phyloP scores from a whole-genome alignment of 768 basidiomycete species.

The Pisolithus sp. region DNA sequence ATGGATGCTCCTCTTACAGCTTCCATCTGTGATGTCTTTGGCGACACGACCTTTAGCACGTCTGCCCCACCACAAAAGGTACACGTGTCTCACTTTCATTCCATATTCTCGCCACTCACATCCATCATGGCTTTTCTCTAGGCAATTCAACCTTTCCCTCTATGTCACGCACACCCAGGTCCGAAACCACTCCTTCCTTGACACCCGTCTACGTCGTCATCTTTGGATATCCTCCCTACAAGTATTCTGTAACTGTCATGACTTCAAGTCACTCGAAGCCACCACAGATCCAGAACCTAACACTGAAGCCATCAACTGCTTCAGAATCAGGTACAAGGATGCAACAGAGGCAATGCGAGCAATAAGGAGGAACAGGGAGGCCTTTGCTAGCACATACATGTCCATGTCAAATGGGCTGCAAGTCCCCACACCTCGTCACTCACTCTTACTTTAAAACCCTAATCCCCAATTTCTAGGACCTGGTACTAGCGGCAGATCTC shows the following conservation, averaged over 20 bases:
- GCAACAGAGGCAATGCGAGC: conserved; percentile 72
- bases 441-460: neutral
- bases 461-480: conserved; percentile 43
- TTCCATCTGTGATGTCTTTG: conserved; percentile 71
- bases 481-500: conserved; percentile 50
- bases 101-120: neutral
- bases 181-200: conserved; percentile 22
- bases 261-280: conserved; percentile 68
- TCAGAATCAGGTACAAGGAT: conserved; percentile 69
- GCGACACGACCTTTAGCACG: conserved; percentile 35
- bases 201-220: conserved; percentile 62
- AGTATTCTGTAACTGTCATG: conserved; percentile 62
- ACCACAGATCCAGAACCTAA: conserved; percentile 64
- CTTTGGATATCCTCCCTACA: conserved; percentile 85
- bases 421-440: conserved; percentile 23
- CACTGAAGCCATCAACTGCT: conserved; percentile 70
- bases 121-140: conserved; percentile 14
- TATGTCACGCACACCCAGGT: conserved; percentile 14
- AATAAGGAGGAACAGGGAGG: conserved; percentile 76
- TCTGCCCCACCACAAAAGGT: conserved; percentile 21
- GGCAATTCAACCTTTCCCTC: conserved; percentile 13
- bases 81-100: conserved; percentile 1
- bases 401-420: conserved; percentile 83
- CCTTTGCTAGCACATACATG: conserved; percentile 73
- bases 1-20: conserved; percentile 76